Evolutionary conservation across 108 stramenopile species (phyloP), one percentile per base, ranked within the genome.

Genomic region (Parietichytrium sp.): DNA sequence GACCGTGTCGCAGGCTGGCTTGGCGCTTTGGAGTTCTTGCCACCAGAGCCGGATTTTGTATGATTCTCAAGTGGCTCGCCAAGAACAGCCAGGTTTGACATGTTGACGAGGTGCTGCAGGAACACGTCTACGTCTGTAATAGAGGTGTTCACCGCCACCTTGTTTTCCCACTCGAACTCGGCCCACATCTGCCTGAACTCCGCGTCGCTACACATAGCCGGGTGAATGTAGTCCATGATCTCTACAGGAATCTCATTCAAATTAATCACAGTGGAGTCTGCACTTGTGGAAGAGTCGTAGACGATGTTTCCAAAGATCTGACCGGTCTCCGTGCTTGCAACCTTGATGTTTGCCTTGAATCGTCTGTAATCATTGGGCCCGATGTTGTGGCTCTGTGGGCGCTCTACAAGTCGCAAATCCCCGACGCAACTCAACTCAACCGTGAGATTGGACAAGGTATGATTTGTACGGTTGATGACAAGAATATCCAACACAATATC

Each of bases 121-220:
- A 95, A 99, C 26, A 91, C 95, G 52, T 91, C 85, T 72, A 99
- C 82, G 72, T 92, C 93, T 45, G 91, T 86, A 78, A 99, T 96
- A 82, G 30, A 80, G 38, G 94, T 97, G 12, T 92, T 87, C 82
- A 94, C 91, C 51, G 93, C 93, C 61, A 96, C 98, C 91, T 98
- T 98, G 89, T 99, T 99, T 84, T 99, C 99, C 99, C 99, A 98
- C 90, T 99, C 99, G 80, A 99, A 99, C 85, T 99, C 97, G 20
- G 96, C 99, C 99, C 99, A 99, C 96, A 99, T 97, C 29, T 88
- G 85, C 48, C 99, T 92, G 91, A 99, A 99, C 13, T 91, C 91
- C 78, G 97, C 96, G 85, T 97, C 96, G 54, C 91, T 91, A 88
- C 95, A 96, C 52, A 92, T 89, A 10, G 97, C 99, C 27, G 97